Base-by-base conservation (phyloP, 148 eudicot genomes). In the Gaultheria prostrata region DNA sequence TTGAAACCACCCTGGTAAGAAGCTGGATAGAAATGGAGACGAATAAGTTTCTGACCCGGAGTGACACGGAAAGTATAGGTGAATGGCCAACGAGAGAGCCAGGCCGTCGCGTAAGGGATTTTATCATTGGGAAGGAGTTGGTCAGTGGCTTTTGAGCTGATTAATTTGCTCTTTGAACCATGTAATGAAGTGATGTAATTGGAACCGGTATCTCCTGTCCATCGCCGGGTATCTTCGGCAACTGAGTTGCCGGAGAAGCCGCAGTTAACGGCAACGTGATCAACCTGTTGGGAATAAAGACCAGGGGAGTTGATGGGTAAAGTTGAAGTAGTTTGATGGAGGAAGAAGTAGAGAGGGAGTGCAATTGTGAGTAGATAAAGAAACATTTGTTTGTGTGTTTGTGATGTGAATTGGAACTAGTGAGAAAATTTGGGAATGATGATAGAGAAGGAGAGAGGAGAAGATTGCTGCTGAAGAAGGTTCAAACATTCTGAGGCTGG, bases 41-140 rank as follows among this genome's bases (percentile, higher is more conserved):
- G 88, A 32, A 88, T 51, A 39, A 86, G 17, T 63, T 88, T 88
- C 15, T 69, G 89, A 21, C 89, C 88, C 17, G 86, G 74, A 1
- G 17, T 65, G 59, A 86, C 81, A 3, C 10, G 82, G 74, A 86
- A 83, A 2, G 35, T 76, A 8, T 86, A 86, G 30, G 82, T 24
- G 77, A 86, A 86, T 17, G 46, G 73, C 9, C 63, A 39, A n/a
- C 28, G 80, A 18, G 88, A 86, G 61, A 80, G 33, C 7, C 86
- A 14, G 17, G 88, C 83, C 0, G 84, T 75, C 24, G 4, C 17
- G 54, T 86, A 67, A 33, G 86, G 86, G 57, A 80, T 73, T 20
- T 51, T 78, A 76, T 74, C 14, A 0, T 51, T 10, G 4, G 57
- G 28, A 24, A 18, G 15, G 6, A 13, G 24, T 32, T 45, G 61